Base-by-base conservation (phyloP, 2,329 filamentous ascomycete genomes). In the Hypoxylon sp. region DNA sequence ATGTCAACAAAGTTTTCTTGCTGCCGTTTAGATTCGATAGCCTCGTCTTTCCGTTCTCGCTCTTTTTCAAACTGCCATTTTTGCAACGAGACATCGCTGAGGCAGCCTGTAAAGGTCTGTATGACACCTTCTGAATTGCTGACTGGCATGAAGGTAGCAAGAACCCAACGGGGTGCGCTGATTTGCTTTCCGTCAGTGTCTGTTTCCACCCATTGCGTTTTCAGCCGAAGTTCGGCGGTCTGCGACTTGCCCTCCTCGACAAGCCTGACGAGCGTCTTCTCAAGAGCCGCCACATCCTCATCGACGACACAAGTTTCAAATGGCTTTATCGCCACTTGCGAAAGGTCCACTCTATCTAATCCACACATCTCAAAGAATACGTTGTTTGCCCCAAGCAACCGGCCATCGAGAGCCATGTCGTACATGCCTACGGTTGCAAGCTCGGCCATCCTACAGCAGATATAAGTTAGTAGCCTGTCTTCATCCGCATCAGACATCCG, bases 1-100 rank as follows among this genome's bases (percentile, higher is more conserved):
- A 92, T 92, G 75, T 93, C 91, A 71, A 94, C 92, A 70, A 93
- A 93, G 67, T 91, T 91, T 70, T 94, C 90, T 72, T 94, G 92
- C 72, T 91, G 89, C 4, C 89, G 79, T 70, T 85, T 86, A 28
- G 84, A 82, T 71, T 87, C 84, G 24, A 87, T 81, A 1, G 85
- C 85, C 59, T 87, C 84, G 44, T 84, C 82, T 72, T 68, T 68
- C 44, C 65, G 59, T 37, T 64, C 58, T 54, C 78, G 81, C 68
- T 84, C 84, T 51, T 78, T 79, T 64, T 81, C 83, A n/a, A 81
- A 75, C 73, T 83, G 83, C 80, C 79, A 84, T 62, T 80, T 83
- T 62, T 81, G 83, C 67, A 79, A 71, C 7, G 79, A 85, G 8
- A 83, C 82, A 68, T 83, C 82, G 62, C 77, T 82, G 32, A 82